Evolutionary conservation across 257 asterid species (phyloP), one percentile per base, ranked within the genome.

Genomic region (Ballota nigra): DNA sequence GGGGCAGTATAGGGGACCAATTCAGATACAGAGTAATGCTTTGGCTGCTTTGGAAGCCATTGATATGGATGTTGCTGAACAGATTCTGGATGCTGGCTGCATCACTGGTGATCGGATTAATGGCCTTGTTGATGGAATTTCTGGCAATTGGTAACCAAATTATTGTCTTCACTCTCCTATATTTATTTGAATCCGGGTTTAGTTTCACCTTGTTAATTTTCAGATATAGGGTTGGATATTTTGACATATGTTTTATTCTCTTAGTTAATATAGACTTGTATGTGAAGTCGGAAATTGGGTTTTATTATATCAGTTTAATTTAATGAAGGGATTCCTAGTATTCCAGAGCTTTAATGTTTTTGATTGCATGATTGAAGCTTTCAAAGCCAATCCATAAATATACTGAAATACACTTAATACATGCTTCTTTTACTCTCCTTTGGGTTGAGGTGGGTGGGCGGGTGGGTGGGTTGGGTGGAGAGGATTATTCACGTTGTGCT

Each of bases 21-120:
- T 92, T 76, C 99, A 95, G 77, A 74, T 95, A 59, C 99, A 95
- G 91, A 92, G 99, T 63, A 95, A 95, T 70, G 98, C 98, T 0
- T 77, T 95, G 84, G 99, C 98, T 45, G 96, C 97, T 73, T 76
- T 95, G 70, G 99, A 95, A 45, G 99, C 98, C 20, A 88, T 95
- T 71, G 97, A 95, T 74, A 75, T 89, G 89, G 88, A 77, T 59
- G 98, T 92, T 53, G 98, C 98, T 19, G 98, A 95, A 3, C 83
- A 86, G 53, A 81, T 95, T 53, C 55, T 89, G 94, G 55, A 57
- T 12, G 86, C 96, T 65, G 97, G 98, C 1, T 95, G 98, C 76
- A 83, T 92, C 72, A 95, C 99, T 33, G 99, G 99, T 10, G 95
- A 92, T 53, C 82, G 99, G 77, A 95, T 92, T 66, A 95, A 95